Conservation (phyloP, 257 asterid genomes). For the Nicotiana attenuata region DNA sequence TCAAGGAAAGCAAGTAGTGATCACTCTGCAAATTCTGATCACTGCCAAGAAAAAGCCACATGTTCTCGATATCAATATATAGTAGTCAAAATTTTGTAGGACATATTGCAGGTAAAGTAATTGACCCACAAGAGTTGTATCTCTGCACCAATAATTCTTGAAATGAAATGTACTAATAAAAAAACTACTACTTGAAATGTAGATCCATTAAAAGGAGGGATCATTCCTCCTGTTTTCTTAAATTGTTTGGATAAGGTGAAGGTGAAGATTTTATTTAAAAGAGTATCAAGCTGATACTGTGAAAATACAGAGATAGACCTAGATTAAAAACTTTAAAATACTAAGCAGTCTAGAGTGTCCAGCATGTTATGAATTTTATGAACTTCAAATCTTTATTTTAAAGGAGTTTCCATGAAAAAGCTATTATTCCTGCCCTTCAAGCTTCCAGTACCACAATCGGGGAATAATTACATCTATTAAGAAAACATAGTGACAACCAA, state of each 20-base stretch:
- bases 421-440: constrained; percentile 4
- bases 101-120: not conserved
- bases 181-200: not conserved
- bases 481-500: not conserved
- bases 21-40: constrained; percentile 74
- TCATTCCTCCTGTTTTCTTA: not conserved
- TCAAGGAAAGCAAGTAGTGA: constrained; percentile 64
- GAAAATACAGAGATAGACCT: too few relatives aligned
- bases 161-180: not conserved
- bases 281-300: too few relatives aligned
- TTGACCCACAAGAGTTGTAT: not conserved
- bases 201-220: not conserved
- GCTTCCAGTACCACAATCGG: not conserved
- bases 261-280: too few relatives aligned
- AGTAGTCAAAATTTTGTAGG: not conserved
- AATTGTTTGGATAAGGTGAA: too few relatives aligned
- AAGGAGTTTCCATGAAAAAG: constrained; percentile 1
- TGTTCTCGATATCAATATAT: constrained; percentile 8
- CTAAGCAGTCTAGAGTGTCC: too few relatives aligned
- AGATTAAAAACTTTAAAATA: too few relatives aligned
- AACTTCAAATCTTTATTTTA: not conserved
- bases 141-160: not conserved
- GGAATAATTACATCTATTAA: not conserved
- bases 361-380: not conserved
- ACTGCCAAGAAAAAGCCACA: constrained; percentile 40